Evolutionary conservation across 1,139 yeast species (phyloP).

Genomic region (Candida buenavistaensis): DNA sequence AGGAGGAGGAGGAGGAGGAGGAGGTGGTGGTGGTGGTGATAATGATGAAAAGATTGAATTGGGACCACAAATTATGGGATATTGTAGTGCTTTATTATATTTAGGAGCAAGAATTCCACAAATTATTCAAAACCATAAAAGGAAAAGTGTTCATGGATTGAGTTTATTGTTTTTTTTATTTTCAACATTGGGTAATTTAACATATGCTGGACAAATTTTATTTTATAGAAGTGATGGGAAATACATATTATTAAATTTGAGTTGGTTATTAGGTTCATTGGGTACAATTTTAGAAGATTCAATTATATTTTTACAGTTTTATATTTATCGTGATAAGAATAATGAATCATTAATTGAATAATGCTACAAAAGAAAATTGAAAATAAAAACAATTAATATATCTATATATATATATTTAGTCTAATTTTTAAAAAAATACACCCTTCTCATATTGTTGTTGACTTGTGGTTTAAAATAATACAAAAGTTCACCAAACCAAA

Average conservation of each 20-base stretch:
- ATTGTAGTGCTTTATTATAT: slow-evolving; percentile 66
- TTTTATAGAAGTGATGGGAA: slow-evolving; percentile 61
- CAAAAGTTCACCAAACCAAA: too few species aligned
- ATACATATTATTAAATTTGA: slow-evolving; percentile 61
- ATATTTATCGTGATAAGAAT: slow-evolving; percentile 46
- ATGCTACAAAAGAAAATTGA: background rate
- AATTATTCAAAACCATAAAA: slow-evolving; percentile 65
- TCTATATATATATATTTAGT: background rate
- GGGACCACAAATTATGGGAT: slow-evolving; percentile 74
- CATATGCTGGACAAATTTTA: slow-evolving; percentile 75
- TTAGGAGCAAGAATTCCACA: slow-evolving; percentile 81
- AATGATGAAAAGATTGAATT: slow-evolving; percentile 28
- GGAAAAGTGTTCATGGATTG: slow-evolving; percentile 73
- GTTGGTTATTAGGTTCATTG: slow-evolving; percentile 74
- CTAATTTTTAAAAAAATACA: too few species aligned
- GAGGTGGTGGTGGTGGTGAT: slow-evolving; percentile 13
- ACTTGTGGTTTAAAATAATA: background rate
- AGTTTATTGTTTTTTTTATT: slow-evolving; percentile 73
- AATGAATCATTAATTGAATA: slow-evolving; percentile 2
- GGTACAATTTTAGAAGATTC: slow-evolving; percentile 73
- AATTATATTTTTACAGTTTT: slow-evolving; percentile 64
- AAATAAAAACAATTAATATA: background rate
- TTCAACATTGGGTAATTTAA: slow-evolving; percentile 72
- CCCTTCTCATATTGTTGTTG: too few species aligned
- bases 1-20: slow-evolving; percentile 15